These are phyloP conservation scores for Scheffersomyces coipomensis DNA, from an alignment of 805 yeast genomes.

Conservation along the genomic window DNA sequence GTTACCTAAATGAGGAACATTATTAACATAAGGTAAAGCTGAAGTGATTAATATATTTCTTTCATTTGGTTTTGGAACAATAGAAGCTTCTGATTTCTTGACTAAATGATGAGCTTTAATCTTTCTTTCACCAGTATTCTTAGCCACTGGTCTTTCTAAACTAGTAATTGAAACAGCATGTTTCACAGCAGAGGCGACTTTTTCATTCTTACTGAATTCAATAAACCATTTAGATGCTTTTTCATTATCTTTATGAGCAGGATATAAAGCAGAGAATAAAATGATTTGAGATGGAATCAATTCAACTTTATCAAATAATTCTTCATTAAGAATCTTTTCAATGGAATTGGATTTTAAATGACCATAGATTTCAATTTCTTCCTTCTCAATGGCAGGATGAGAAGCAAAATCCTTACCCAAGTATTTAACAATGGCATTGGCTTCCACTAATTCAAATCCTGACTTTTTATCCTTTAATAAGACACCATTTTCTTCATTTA, in stretches of 20 bases:
- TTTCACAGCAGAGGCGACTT: slow-evolving; percentile 45
- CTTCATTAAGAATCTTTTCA: slow-evolving; percentile 14
- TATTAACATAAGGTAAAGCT: slow-evolving; percentile 96
- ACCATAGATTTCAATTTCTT: slow-evolving; percentile 44
- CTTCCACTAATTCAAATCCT: slow-evolving; percentile 53
- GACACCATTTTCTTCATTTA: slow-evolving; percentile 22
- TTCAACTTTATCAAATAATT: slow-evolving; percentile 17
- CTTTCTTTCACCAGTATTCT: slow-evolving; percentile 39
- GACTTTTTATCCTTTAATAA: slow-evolving; percentile 32
- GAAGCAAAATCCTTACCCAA: slow-evolving; percentile 48
- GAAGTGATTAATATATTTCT: slow-evolving; percentile 88
- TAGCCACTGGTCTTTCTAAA: slow-evolving; percentile 37
- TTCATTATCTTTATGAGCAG: slow-evolving; percentile 27
- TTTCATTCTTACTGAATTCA: slow-evolving; percentile 34
- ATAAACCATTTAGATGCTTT: slow-evolving; percentile 36
- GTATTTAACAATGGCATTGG: slow-evolving; percentile 70
- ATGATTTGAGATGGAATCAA: slow-evolving; percentile 54
- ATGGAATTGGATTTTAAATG: slow-evolving; percentile 35
- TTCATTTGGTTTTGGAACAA: slow-evolving; percentile 64
- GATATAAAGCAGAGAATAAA: slow-evolving; percentile 57
- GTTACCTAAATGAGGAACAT: slow-evolving; percentile 98
- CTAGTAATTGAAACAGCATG: slow-evolving; percentile 47
- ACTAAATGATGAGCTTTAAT: slow-evolving; percentile 31
- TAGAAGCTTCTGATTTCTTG: slow-evolving; percentile 23
- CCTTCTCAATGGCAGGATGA: slow-evolving; percentile 32